Evolutionary conservation across 306 rosid species (phyloP), one percentile per base, ranked within the genome.

Genomic region (Malus orientalis): DNA sequence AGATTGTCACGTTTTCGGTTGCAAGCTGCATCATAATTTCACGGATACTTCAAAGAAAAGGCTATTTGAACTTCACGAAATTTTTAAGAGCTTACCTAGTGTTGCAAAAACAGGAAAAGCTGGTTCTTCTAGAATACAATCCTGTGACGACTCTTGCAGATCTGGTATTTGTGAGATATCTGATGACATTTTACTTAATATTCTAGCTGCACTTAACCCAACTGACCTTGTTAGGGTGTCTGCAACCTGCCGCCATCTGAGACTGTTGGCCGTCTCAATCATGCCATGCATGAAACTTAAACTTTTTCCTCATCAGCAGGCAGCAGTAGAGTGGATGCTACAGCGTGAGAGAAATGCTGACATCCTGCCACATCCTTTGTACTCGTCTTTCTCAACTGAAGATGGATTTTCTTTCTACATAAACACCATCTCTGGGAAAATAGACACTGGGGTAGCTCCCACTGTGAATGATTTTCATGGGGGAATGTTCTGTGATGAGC

Each of bases 401-500:
- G 97, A 95, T 82, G 96, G 90, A 61, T 89, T 90, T 79, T 77
- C 82, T 77, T 89, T 89, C 76, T 87, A 81, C 61, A 65, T 95
- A 69, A 92, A 85, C 84, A 87, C 88, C 47, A 88, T 95, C 73
- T 80, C 97, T 58, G 99, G 97, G 64, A 90, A 89, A 84, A 95
- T 95, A 83, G 85, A 87, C 82, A 86, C 77, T 36, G 91, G 85
- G 64, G 78, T 69, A 72, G 79, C 93, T 72, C 99, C 97, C 75
- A 86, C 91, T 47, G 72, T 90, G 78, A 90, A 76, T 79, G 98
- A 95, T 85, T 95, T 95, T 70, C 85, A 81, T 55, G 98, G 98
- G 82, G 98, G 98, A 71, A 80, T 95, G 93, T 95, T 95, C 67
- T 95, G 98, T 78, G 98, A 95, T 66, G 98, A 95, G 79, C 98